Evolutionary conservation across 768 basidiomycete species (phyloP).

Genomic region (Pisolithus tinctorius): DNA sequence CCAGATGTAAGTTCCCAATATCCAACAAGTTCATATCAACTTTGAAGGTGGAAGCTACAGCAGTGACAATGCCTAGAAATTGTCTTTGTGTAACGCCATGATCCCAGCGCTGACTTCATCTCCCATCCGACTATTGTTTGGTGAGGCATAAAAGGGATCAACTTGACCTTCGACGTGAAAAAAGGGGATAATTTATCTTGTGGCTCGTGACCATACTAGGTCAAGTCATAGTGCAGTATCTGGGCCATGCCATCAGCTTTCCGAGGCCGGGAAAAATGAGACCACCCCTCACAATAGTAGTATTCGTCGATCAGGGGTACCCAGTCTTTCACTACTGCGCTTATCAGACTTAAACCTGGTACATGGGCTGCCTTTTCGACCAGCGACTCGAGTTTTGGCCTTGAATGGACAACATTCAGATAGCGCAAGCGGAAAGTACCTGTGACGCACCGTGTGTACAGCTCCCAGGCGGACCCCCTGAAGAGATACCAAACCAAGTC

Average conservation of each 20-base stretch:
- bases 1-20: no score
- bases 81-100: no score
- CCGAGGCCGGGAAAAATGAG: neutral
- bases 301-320: slow-evolving; percentile 85
- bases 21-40: no score
- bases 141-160: no score
- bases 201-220: no score
- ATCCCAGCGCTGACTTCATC: no score
- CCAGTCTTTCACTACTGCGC: slow-evolving; percentile 76
- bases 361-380: slow-evolving; percentile 46
- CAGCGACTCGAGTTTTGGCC: slow-evolving; percentile 68
- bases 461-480: slow-evolving; percentile 80
- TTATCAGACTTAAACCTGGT: slow-evolving; percentile 62
- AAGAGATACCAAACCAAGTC: slow-evolving; percentile 82
- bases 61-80: no score
- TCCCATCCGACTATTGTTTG: no score
- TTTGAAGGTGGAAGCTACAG: no score
- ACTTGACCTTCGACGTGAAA: no score
- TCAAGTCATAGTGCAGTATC: slow-evolving; percentile 39
- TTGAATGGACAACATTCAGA: slow-evolving; percentile 22
- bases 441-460: slow-evolving; percentile 57
- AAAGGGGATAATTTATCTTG: no score
- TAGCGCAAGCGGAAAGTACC: slow-evolving; percentile 3
- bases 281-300: slow-evolving; percentile 69
- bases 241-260: slow-evolving; percentile 12